Conservation (phyloP, 176 grass and related monocot species). For the Cenchrus purpureus region DNA sequence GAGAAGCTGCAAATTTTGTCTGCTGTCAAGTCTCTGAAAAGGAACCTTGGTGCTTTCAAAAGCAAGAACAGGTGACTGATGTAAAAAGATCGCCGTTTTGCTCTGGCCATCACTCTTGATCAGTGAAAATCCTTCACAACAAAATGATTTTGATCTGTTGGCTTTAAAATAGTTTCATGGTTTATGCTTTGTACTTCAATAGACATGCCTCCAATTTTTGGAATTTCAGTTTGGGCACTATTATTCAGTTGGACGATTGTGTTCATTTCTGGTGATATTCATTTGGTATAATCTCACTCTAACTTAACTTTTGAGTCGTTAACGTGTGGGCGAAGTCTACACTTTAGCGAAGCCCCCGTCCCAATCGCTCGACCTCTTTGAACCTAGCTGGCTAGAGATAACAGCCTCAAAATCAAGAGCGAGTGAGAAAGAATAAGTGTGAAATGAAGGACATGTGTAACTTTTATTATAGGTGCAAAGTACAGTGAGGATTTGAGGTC, state of each 20-base stretch:
- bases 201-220: neutral
- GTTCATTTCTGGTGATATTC: neutral
- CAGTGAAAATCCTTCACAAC: neutral
- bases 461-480: no score
- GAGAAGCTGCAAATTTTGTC: conserved; percentile 56
- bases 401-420: no score
- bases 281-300: no score
- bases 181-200: neutral
- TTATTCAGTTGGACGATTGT: neutral
- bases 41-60: conserved; percentile 50
- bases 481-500: no score
- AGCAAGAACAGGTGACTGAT: conserved; percentile 30
- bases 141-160: neutral
- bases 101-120: neutral
- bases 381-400: no score
- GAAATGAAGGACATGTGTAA: no score
- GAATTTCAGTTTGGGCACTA: neutral
- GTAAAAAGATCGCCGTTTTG: conserved; percentile 1
- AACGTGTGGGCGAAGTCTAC: no score
- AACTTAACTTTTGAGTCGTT: no score
- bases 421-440: no score
- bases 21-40: conserved; percentile 58
- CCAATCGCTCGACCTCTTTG: no score
- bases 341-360: no score
- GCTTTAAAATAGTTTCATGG: neutral